Evolutionary conservation across 768 basidiomycete genomes (phyloP).

Genomic region (Phanerochaete carnosa): DNA sequence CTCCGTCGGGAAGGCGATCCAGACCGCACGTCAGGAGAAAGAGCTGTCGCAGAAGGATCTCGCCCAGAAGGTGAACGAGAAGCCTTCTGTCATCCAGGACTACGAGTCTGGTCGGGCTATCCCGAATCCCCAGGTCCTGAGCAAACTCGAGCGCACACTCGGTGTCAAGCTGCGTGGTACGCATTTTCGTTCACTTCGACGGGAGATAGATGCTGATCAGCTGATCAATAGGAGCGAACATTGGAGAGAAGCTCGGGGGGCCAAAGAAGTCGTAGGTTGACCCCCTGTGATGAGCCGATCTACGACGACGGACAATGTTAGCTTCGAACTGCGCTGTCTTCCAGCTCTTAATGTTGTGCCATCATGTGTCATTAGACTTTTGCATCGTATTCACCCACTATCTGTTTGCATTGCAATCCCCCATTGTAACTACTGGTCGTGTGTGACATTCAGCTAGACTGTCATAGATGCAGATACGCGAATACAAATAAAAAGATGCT

Average conservation of each 20-base stretch:
- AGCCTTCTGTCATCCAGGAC: constrained; percentile 82
- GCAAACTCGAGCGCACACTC: constrained; percentile 83
- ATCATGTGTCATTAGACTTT: constrained; percentile 15
- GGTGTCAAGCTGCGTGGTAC: constrained; percentile 87
- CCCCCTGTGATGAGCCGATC: constrained; percentile 19
- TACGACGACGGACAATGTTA: constrained; percentile 20
- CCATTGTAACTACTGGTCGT: constrained; percentile 11
- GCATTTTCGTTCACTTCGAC: constrained; percentile 19
- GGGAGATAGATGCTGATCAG: neutral
- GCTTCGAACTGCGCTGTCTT: neutral
- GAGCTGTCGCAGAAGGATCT: constrained; percentile 89
- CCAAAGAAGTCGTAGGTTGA: constrained; percentile 65
- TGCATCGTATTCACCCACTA: constrained; percentile 20
- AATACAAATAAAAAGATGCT: neutral
- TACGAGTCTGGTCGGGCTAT: constrained; percentile 88
- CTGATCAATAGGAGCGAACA: constrained; percentile 54
- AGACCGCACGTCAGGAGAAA: constrained; percentile 72
- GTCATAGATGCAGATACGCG: neutral
- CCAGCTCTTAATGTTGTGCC: neutral
- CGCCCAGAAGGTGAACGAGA: constrained; percentile 92
- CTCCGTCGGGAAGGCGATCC: constrained; percentile 79
- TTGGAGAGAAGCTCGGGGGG: constrained; percentile 84
- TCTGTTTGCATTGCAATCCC: constrained; percentile 18
- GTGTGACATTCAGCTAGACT: neutral
- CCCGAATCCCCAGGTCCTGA: constrained; percentile 81